phyloP scores from a whole-genome alignment of 257 asterid genomes.

The Leptodermis oblonga region DNA sequence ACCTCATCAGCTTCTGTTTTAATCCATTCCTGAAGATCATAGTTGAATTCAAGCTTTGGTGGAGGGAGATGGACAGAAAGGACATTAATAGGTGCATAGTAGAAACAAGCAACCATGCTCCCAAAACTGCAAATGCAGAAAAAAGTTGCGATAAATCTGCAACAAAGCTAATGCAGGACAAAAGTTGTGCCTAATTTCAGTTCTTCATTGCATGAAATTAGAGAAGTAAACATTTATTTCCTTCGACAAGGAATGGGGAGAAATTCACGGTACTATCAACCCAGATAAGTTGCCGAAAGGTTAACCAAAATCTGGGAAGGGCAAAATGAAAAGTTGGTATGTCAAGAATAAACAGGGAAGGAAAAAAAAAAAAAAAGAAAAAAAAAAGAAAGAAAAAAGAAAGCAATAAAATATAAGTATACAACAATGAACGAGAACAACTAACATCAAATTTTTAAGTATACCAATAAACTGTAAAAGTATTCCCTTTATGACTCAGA shows the following conservation, averaged over 20 bases:
- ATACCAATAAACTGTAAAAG: neutral
- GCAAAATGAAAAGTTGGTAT: neutral
- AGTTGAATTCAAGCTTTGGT: slow-evolving; percentile 58
- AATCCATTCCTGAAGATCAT: slow-evolving; percentile 64
- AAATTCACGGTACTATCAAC: neutral
- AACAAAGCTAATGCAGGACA: slow-evolving; percentile 14
- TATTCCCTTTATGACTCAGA: neutral
- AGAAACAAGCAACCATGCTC: slow-evolving; percentile 78
- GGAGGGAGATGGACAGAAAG: slow-evolving; percentile 82
- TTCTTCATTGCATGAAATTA: neutral
- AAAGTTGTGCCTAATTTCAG: neutral
- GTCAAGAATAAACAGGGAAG: neutral
- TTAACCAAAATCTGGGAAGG: neutral
- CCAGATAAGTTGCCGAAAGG: neutral
- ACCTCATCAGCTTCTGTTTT: slow-evolving; percentile 66
- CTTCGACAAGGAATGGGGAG: neutral
- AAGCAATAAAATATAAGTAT: neutral
- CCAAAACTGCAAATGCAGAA: slow-evolving; percentile 55
- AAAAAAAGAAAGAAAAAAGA: neutral
- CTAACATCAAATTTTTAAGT: neutral
- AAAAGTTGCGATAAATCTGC: neutral
- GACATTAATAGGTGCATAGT: slow-evolving; percentile 69
- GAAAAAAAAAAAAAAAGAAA: too few species aligned
- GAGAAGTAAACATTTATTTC: neutral
- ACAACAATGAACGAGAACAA: neutral